phyloP scores from a whole-genome alignment of 768 basidiomycete genomes.

The Kondoa subrosea region DNA sequence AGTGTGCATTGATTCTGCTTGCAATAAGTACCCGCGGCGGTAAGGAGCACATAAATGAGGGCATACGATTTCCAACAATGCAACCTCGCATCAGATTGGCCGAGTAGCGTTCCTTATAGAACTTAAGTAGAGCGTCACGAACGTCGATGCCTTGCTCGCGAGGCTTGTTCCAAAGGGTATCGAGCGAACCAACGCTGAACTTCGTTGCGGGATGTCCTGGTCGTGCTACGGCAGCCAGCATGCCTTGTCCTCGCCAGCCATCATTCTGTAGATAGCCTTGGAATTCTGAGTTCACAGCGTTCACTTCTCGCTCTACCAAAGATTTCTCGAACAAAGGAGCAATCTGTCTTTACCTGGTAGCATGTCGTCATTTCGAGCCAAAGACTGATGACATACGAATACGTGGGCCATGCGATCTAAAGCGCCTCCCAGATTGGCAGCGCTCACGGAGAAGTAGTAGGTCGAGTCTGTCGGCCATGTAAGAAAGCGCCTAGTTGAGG shows the following conservation, averaged over 20 bases:
- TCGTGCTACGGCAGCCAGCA: constrained; percentile 50
- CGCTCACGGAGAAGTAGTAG: constrained; percentile 49
- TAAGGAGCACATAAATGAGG: background rate
- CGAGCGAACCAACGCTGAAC: constrained; percentile 28
- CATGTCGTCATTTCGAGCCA: background rate
- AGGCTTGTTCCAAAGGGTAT: constrained; percentile 34
- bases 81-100: background rate
- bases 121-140: constrained; percentile 34
- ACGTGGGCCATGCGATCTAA: constrained; percentile 41
- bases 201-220: constrained; percentile 33
- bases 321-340: constrained; percentile 75
- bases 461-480: constrained; percentile 41
- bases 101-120: constrained; percentile 32
- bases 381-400: constrained; percentile 36
- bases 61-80: background rate
- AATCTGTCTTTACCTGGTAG: constrained; percentile 31
- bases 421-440: constrained; percentile 30
- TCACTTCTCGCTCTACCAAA: constrained; percentile 72
- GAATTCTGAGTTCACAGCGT: constrained; percentile 91
- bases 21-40: background rate
- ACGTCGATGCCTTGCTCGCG: constrained; percentile 33
- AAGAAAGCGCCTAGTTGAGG: background rate
- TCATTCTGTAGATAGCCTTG: constrained; percentile 85
- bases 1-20: background rate
- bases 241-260: constrained; percentile 77